Percentiles rank a stretch among this genome's conserved stretches.
Conservation (phyloP, 2,329 filamentous ascomycete genomes). For the Epichloe bromicola region DNA sequence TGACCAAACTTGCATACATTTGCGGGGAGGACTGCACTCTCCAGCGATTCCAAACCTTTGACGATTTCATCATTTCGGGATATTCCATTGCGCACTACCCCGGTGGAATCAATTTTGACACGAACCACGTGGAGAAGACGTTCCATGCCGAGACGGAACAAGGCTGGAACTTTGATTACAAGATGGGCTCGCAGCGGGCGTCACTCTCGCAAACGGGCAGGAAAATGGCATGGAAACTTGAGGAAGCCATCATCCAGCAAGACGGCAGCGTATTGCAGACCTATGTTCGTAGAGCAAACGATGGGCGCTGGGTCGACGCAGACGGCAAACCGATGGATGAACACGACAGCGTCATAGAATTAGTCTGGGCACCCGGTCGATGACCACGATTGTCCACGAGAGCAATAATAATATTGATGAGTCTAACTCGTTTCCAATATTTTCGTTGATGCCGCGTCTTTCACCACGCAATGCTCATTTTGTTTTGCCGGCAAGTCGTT, state of each 20-base stretch:
- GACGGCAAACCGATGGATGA: conserved; percentile 33
- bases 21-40: conserved; percentile 39
- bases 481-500: too few relatives aligned
- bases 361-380: conserved; percentile 35
- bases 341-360: conserved; percentile 39
- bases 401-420: too few relatives aligned
- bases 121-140: conserved; percentile 37
- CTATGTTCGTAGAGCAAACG: conserved; percentile 37
- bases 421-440: too few relatives aligned
- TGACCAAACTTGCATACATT: conserved; percentile 38
- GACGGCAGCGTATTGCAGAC: conserved; percentile 39
- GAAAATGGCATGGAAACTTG: conserved; percentile 39
- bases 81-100: conserved; percentile 47
- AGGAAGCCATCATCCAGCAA: conserved; percentile 29
- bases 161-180: conserved; percentile 35
- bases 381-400: too few relatives aligned
- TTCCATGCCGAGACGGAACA: conserved; percentile 33
- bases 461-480: too few relatives aligned
- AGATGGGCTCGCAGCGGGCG: conserved; percentile 33
- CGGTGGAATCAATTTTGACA: conserved; percentile 32
- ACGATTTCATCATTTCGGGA: conserved; percentile 42
- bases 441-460: too few relatives aligned
- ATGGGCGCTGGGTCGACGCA: conserved; percentile 36
- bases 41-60: conserved; percentile 41
- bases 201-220: conserved; percentile 32